Evolutionary conservation across 2,329 filamentous ascomycete species (phyloP), one percentile per base, ranked within the genome.

Genomic region (Fusarium sp.): DNA sequence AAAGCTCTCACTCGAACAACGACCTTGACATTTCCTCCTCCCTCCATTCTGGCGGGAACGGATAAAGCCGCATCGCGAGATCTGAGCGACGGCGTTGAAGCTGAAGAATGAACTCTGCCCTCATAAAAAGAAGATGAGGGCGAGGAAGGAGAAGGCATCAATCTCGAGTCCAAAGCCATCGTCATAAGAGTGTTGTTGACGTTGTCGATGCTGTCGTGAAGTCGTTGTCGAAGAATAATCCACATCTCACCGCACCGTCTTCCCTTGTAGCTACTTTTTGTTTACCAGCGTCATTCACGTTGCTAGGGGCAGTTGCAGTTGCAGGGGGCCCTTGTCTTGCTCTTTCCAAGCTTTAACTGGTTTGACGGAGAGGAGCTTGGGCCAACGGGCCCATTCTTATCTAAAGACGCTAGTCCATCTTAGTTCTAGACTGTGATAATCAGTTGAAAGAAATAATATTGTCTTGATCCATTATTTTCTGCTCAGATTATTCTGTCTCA

Each of bases 1-100:
- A 95, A 95, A 2, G 89, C 92, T 75, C 93, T 85, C 57, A 95
- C 92, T 77, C 93, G 86, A 63, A 96, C 93, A 29, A 95, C 93
- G 28, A 96, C 93, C 73, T 89, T 87, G 63, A 96, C 93, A 80
- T 96, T 96, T 59, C 92, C 92, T 66, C 89, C 91, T 68, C 85
- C 78, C 75, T 89, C 84, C 83, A 86, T 86, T 77, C 82, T 85
- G 72, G 83, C 82, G 73, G 84, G 83, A 63, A 86, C 79, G 26
- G 88, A 85, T 38, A 89, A 80, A n/a, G 86, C 87, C 50, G 88
- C 88, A 82, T 93, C 91, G 77, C 89, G 88, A 38, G 91, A 91
- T 65, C 92, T 88, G 74, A 95, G 82, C 26, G 92, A 94, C 35
- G 92, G 92, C 61, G 91, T 94, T 56, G 92, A 94, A 48, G 92